Percentiles rank a stretch among this genome's conserved stretches.
These are phyloP conservation scores for Chaetomium olivaceum DNA, from an alignment of 2,329 filamentous ascomycete genomes.

Conservation along the genomic window DNA sequence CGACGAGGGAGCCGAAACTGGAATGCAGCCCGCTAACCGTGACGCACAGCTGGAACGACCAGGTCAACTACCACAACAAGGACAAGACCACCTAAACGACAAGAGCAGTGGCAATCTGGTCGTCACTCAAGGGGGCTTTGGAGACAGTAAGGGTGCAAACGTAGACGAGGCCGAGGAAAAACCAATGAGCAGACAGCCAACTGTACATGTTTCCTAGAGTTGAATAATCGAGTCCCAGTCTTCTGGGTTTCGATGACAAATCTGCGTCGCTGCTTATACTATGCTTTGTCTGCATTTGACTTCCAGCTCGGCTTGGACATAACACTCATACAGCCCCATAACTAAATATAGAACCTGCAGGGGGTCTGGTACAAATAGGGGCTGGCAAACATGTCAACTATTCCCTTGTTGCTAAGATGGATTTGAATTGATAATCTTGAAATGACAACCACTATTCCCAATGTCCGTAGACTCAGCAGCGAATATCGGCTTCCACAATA, in stretches of 20 bases:
- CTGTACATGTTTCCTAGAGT: constrained; percentile 39
- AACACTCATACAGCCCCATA: neutral
- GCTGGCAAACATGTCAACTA: neutral
- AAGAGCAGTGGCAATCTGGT: neutral
- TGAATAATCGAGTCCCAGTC: constrained; percentile 20
- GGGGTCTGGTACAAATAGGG: neutral
- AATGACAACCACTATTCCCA: neutral
- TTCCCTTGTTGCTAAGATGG: neutral
- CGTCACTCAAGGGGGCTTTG: neutral
- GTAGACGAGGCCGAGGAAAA: constrained; percentile 14
- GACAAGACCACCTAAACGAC: constrained; percentile 62
- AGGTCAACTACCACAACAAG: constrained; percentile 96
- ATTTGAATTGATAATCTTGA: neutral
- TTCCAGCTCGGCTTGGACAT: neutral
- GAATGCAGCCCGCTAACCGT: constrained; percentile 17
- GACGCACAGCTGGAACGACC: constrained; percentile 77
- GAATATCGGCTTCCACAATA: neutral
- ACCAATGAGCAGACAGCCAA: constrained; percentile 17
- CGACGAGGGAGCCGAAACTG: neutral
- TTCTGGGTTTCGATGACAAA: neutral
- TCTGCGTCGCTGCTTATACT: neutral
- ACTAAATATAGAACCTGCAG: neutral
- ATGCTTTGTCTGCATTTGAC: neutral
- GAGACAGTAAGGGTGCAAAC: neutral
- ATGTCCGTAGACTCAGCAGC: neutral